Evolutionary conservation across 2,329 filamentous ascomycete genomes (phyloP), one percentile per base, ranked within the genome.

Genomic region (Exophiala mesophila): DNA sequence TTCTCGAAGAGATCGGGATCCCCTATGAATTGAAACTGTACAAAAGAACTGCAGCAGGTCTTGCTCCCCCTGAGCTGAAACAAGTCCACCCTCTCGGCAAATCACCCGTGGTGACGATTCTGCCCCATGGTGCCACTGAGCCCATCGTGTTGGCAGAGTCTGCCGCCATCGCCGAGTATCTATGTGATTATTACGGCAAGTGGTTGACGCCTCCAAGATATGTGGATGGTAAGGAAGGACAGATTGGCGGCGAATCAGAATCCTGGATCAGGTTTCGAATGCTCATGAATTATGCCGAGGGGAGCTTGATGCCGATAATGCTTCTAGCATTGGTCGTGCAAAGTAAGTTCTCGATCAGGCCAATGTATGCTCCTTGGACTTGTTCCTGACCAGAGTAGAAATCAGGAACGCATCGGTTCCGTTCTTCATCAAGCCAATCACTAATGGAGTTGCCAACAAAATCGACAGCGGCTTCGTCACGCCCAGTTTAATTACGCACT

Each of bases 41-140:
- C 73, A 87, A 86, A 63, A 82, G 89, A 26, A 61, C 63, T 28
- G 57, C 65, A 44, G 76, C 82, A 41, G 74, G 70, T 55, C 70
- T 85, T n/a, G 89, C 89, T 1, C 86, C 87, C 3, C 70, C 78
- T 0, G 83, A 85, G 57, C 74, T 96, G 33, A 82, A 84, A 58
- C 73, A 86, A 50, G 67, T 94, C 26, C 88, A 95, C 58, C 83
- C 87, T 0, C 73, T 96, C 3, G 90, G 90, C 49, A 95, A 95
- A 63, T 88, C 87, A 1, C 90, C 90, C 1, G 68, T 90, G 30
- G 68, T 97, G 52, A 77, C 76, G 6, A 70, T 96, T 55, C 68
- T 78, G 48, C 63, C 66, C 1, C 63, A 71, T 1, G 63, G 61
- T 1, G 63, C 57, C 9, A 56, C 63, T 2, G 64, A 73, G 47